phyloP scores from a whole-genome alignment of 2,329 filamentous ascomycete species.

The Lecanicillium sp. region DNA sequence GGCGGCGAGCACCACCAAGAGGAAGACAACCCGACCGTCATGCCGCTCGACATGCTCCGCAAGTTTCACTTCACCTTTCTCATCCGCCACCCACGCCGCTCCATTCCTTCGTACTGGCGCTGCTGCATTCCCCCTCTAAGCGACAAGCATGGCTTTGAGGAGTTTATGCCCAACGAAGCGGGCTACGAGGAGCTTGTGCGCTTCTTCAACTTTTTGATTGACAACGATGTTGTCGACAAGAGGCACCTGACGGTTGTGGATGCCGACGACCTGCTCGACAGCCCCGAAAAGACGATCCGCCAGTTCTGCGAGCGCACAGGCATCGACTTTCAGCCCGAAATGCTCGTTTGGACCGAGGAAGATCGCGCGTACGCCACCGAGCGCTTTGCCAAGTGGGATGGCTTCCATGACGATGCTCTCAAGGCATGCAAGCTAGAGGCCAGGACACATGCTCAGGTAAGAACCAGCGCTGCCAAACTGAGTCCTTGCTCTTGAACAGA shows the following conservation, averaged over 20 bases:
- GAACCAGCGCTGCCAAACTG: conserved; percentile 15
- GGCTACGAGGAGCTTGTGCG: conserved; percentile 84
- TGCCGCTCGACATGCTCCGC: conserved; percentile 66
- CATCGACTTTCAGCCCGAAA: conserved; percentile 64
- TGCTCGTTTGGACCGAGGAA: conserved; percentile 79
- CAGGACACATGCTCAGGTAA: conserved; percentile 54
- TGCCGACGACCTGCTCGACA: conserved; percentile 86
- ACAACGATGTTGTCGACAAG: conserved; percentile 62
- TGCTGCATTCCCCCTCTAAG: conserved; percentile 87
- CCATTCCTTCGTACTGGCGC: conserved; percentile 89
- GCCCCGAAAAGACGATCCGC: conserved; percentile 66
- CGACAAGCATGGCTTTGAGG: conserved; percentile 72
- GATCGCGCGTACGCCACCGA: conserved; percentile 65
- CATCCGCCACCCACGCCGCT: conserved; percentile 88
- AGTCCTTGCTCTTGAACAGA: background rate
- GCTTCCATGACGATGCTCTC: conserved; percentile 94
- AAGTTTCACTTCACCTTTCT: conserved; percentile 93
- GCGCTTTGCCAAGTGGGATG: conserved; percentile 93
- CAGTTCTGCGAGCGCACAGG: conserved; percentile 78
- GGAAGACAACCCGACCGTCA: conserved; percentile 72
- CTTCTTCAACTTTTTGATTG: conserved; percentile 77
- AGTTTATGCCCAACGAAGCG: conserved; percentile 82
- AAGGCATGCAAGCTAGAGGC: conserved; percentile 70
- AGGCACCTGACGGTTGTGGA: conserved; percentile 77
- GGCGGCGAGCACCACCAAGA: conserved; percentile 47